These are phyloP conservation scores for Elaeagnus macrophylla DNA, from an alignment of 306 rosid species.

Conservation along the genomic window DNA sequence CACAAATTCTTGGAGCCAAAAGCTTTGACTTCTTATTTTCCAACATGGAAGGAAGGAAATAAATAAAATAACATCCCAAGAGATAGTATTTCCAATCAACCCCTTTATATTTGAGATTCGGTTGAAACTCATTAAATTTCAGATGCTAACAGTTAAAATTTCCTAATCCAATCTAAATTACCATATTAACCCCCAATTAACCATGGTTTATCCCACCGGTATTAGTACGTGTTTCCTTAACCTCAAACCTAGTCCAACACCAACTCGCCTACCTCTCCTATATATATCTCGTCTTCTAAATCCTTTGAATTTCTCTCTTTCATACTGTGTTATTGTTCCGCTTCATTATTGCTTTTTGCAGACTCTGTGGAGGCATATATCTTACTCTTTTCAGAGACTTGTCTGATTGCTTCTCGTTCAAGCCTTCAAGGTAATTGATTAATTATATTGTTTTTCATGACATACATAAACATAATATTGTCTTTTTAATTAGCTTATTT, in stretches of 20 bases:
- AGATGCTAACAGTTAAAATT: constrained; percentile 10
- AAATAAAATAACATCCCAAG: neutral
- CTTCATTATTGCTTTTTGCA: neutral
- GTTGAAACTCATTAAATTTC: no score
- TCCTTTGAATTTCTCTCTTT: neutral
- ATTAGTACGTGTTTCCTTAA: neutral
- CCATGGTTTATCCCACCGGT: constrained; percentile 8
- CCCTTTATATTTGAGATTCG: neutral
- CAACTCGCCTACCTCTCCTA: neutral
- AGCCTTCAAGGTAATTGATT: neutral
- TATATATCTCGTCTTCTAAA: neutral
- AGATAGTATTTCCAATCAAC: neutral
- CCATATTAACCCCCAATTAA: neutral
- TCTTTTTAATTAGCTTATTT: neutral
- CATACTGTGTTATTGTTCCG: neutral
- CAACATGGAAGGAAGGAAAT: constrained; percentile 4
- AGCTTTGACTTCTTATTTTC: constrained; percentile 2
- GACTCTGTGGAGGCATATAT: neutral
- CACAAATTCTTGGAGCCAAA: no score
- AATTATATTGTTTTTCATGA: neutral
- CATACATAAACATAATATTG: neutral
- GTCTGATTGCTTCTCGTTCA: neutral
- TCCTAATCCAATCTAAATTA: neutral
- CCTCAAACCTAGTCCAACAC: neutral
- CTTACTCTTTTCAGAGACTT: neutral